These are phyloP conservation scores for Potentilla sterilis DNA, from an alignment of 306 rosid species.

Conservation along the genomic window DNA sequence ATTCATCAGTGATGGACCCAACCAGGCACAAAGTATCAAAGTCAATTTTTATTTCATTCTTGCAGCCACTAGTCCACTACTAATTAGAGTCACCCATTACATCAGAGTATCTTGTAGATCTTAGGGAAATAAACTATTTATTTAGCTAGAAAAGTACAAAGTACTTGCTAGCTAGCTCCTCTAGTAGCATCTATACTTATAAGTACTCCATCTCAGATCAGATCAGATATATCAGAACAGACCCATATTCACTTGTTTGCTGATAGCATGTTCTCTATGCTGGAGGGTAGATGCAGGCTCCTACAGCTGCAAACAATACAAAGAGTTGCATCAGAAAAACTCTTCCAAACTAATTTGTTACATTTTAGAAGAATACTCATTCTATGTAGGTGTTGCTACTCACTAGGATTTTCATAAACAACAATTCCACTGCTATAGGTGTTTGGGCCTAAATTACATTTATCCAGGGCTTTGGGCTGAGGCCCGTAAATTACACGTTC, in stretches of 20 bases:
- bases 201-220: background rate
- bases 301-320: slow-evolving; percentile 10
- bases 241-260: background rate
- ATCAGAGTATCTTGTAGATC: background rate
- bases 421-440: slow-evolving; percentile 3
- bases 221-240: background rate
- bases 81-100: background rate
- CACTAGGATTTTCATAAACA: background rate
- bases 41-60: background rate
- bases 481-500: too few relatives aligned
- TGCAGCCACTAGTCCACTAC: background rate
- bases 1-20: slow-evolving; percentile 10
- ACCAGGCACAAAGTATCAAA: background rate
- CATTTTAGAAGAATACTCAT: background rate
- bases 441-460: too few relatives aligned
- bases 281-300: background rate
- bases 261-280: background rate
- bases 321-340: background rate
- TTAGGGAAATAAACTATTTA: background rate
- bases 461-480: too few relatives aligned
- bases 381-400: background rate
- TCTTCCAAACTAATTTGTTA: background rate
- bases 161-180: background rate
- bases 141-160: background rate
- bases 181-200: background rate